Conservation (phyloP, 768 basidiomycete genomes). For the Trametes elegans region DNA sequence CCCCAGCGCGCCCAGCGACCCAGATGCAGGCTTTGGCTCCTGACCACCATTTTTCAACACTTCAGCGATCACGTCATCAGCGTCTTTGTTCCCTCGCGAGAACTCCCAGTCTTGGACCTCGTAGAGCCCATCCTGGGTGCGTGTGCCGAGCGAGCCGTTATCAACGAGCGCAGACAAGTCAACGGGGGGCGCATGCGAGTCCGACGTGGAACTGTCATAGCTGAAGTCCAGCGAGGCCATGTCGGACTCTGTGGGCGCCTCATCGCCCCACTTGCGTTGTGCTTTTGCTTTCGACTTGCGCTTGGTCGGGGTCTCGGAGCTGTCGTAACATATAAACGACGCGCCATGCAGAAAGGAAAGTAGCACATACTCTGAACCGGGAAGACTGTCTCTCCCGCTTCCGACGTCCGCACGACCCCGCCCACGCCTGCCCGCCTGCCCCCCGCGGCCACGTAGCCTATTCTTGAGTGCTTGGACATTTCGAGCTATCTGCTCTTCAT, state of each 20-base stretch:
- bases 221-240: conserved; percentile 95
- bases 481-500: conserved; percentile 88
- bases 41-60: conserved; percentile 47
- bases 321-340: conserved; percentile 23
- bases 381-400: conserved; percentile 58
- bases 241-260: conserved; percentile 75
- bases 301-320: conserved; percentile 56
- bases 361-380: conserved; percentile 66
- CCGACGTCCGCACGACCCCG: conserved; percentile 47
- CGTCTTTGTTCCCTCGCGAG: conserved; percentile 34
- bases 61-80: conserved; percentile 54
- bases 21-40: conserved; percentile 20
- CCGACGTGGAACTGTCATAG: conserved; percentile 45
- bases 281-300: conserved; percentile 59
- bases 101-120: conserved; percentile 88
- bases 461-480: conserved; percentile 91
- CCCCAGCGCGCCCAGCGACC: conserved; percentile 64
- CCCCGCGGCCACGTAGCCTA: conserved; percentile 74
- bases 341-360: background rate
- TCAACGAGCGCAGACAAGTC: conserved; percentile 68
- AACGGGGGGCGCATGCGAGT: conserved; percentile 29
- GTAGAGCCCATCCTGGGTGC: conserved; percentile 70
- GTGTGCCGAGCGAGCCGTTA: conserved; percentile 69
- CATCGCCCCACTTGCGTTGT: conserved; percentile 92
- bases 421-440: conserved; percentile 52